Percentiles rank a stretch among this genome's conserved stretches.
These are phyloP conservation scores for Parathielavia hyrcaniae DNA, from an alignment of 495 filamentous ascomycete species.

Conservation along the genomic window DNA sequence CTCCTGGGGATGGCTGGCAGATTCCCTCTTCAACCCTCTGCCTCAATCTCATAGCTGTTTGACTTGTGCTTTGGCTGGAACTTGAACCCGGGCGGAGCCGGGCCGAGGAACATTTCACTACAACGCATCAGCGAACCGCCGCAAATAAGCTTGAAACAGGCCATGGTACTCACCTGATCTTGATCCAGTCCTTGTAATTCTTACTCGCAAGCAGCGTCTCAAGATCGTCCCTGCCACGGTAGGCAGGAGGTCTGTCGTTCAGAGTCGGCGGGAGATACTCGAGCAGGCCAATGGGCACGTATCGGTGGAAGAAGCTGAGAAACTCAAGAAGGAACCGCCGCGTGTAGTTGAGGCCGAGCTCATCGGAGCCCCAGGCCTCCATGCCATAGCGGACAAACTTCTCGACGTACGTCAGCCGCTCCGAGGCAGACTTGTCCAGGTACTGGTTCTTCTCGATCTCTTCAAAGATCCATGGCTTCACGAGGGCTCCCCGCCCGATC, in stretches of 20 bases:
- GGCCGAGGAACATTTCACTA: slow-evolving; percentile 96
- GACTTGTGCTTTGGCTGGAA: slow-evolving; percentile 99
- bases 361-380: slow-evolving; percentile 90
- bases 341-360: slow-evolving; percentile 83
- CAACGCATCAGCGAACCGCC: slow-evolving; percentile 1
- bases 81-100: slow-evolving; percentile 79
- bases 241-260: slow-evolving; percentile 81
- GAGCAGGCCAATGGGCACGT: slow-evolving; percentile 82
- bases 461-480: slow-evolving; percentile 98
- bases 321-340: slow-evolving; percentile 89
- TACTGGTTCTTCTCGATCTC: slow-evolving; percentile 90
- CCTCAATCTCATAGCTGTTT: slow-evolving; percentile 65
- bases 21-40: slow-evolving; percentile 43
- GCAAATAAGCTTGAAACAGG: not conserved
- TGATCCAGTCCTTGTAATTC: slow-evolving; percentile 96
- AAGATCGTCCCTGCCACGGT: slow-evolving; percentile 75
- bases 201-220: slow-evolving; percentile 84
- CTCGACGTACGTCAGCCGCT: slow-evolving; percentile 78
- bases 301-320: slow-evolving; percentile 84
- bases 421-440: slow-evolving; percentile 83
- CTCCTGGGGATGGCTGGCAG: too few relatives aligned
- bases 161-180: slow-evolving; percentile 68
- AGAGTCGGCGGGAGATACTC: slow-evolving; percentile 80
- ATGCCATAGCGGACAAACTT: slow-evolving; percentile 86
- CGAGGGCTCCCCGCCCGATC: slow-evolving; percentile 82